Evolutionary conservation across 371 early-diverging fungal species (phyloP).

Genomic region (Mucor sp.): DNA sequence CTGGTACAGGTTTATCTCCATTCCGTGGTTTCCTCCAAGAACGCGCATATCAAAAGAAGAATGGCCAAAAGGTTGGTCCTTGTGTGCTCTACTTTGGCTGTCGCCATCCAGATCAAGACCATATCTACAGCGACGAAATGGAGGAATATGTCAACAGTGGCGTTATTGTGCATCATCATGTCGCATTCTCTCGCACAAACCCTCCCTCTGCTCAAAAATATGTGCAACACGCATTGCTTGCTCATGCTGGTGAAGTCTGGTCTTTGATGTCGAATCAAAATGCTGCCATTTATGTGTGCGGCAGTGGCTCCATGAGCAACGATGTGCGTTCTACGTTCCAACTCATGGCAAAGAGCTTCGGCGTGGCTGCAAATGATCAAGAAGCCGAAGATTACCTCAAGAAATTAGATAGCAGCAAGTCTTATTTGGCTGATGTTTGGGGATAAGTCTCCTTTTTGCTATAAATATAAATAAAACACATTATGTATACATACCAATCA

Average conservation of each 20-base stretch:
- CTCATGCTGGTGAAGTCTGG: conserved; percentile 37
- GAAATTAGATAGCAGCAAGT: conserved; percentile 19
- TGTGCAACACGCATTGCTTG: conserved; percentile 43
- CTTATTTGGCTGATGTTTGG: conserved; percentile 19
- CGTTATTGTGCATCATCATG: conserved; percentile 50
- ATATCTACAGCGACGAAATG: conserved; percentile 70
- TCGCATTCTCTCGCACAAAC: conserved; percentile 69
- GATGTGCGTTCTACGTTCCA: conserved; percentile 42
- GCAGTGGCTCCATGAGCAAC: conserved; percentile 42
- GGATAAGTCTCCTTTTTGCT: background rate
- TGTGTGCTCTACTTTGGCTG: conserved; percentile 79
- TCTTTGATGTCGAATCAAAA: conserved; percentile 11
- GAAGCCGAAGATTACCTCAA: conserved; percentile 33
- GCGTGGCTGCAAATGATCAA: conserved; percentile 18
- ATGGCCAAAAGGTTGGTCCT: conserved; percentile 20
- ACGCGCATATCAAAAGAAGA: conserved; percentile 21
- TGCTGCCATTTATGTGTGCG: conserved; percentile 41
- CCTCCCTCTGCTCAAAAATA: conserved; percentile 30
- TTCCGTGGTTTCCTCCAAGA: conserved; percentile 78
- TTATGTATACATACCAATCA: background rate
- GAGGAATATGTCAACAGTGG: conserved; percentile 47
- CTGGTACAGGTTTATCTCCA: conserved; percentile 87
- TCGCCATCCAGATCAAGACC: conserved; percentile 70
- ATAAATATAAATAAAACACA: background rate
- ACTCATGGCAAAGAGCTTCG: conserved; percentile 34